A percentile compares a stretch with the other conserved stretches of the same genome.
Evolutionary conservation across 148 eudicot genomes (phyloP).

Genomic region (Drosera capensis): DNA sequence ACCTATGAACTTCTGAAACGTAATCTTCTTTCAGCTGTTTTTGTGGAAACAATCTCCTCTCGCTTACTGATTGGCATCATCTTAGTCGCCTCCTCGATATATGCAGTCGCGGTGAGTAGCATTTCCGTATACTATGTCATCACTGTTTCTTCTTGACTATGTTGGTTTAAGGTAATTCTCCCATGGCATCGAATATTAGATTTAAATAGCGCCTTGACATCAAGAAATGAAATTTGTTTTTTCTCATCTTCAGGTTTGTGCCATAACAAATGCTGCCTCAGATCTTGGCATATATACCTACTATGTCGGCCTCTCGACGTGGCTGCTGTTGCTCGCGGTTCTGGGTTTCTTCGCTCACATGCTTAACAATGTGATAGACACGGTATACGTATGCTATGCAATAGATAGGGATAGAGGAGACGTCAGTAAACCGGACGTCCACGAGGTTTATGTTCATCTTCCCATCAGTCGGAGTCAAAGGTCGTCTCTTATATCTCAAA

Average conservation of each 20-base stretch:
- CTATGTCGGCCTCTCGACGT: constrained; percentile 41
- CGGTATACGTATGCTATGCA: constrained; percentile 84
- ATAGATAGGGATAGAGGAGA: constrained; percentile 70
- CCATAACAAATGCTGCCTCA: constrained; percentile 37
- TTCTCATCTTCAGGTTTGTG: constrained; percentile 40
- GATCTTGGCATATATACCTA: constrained; percentile 57
- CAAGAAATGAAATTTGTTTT: background rate
- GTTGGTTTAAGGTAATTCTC: background rate
- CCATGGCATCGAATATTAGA: background rate
- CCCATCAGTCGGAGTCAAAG: constrained; percentile 63
- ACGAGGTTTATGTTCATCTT: constrained; percentile 76
- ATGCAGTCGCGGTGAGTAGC: constrained; percentile 61
- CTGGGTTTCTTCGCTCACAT: constrained; percentile 60
- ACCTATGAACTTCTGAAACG: constrained; percentile 83
- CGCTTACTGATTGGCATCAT: constrained; percentile 64
- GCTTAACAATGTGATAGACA: constrained; percentile 71
- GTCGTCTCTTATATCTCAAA: constrained; percentile 25
- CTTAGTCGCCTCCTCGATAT: constrained; percentile 66
- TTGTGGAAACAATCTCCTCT: constrained; percentile 89
- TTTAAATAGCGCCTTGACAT: background rate
- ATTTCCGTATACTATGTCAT: background rate
- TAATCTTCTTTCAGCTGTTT: constrained; percentile 81
- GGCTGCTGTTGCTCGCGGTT: constrained; percentile 46
- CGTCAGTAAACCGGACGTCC: constrained; percentile 47
- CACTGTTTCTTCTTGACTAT: background rate